Evolutionary conservation across 805 yeast genomes (phyloP).

Genomic region (Myxozyma neotropica): DNA sequence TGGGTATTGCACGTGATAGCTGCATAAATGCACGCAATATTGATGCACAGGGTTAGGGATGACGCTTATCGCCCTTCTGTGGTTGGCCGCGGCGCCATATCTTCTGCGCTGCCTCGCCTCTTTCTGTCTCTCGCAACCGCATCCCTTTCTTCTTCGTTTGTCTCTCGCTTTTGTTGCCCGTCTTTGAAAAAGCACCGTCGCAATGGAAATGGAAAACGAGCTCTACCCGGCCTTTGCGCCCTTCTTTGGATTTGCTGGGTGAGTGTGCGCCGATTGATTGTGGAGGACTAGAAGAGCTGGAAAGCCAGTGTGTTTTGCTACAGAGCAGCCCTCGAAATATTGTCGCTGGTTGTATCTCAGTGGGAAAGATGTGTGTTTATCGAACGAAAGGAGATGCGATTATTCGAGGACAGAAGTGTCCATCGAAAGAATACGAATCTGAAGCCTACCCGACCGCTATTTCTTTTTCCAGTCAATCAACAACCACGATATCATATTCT

Average conservation of each 20-base stretch:
- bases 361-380: no score
- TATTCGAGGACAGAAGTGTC: no score
- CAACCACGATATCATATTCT: no score
- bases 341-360: no score
- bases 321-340: no score
- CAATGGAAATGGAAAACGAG: conserved; percentile 49
- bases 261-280: conserved; percentile 32
- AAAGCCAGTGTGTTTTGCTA: no score
- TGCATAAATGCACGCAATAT: not conserved
- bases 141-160: no score
- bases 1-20: conserved; percentile 1
- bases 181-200: not conserved
- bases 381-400: no score
- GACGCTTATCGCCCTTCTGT: conserved; percentile 15
- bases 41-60: not conserved
- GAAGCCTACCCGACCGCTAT: no score
- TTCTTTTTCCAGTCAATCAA: no score
- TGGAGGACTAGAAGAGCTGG: not conserved
- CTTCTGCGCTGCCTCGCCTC: conserved; percentile 1
- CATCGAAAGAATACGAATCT: no score
- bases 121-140: not conserved
- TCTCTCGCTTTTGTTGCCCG: no score
- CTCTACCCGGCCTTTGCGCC: conserved; percentile 93
- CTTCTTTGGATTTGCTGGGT: conserved; percentile 95
- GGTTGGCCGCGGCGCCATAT: conserved; percentile 20